Base-by-base conservation (phyloP, 345 rosid species). In the Hibiscus tridactylites region DNA sequence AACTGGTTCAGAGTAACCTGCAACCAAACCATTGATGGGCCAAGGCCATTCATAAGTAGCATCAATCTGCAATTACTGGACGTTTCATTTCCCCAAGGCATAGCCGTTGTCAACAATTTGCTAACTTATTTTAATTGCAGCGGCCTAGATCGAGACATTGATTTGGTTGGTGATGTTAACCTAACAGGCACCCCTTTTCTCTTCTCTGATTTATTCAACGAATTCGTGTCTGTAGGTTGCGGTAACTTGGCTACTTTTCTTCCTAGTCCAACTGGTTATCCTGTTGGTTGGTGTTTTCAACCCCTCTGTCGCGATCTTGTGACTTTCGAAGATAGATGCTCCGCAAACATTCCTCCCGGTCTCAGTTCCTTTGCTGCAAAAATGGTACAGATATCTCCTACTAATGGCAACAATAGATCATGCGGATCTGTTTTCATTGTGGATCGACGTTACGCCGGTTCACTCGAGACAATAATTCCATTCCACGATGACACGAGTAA, bases 1-100 rank as follows among this genome's bases (percentile, higher is more conserved):
- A 1, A 49, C 0, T 47, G 44, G 62, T 76, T 72, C 57, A 3
- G 35, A 44, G 61, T 77, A n/a, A 58, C 1, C 6, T 77, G 80
- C 70, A 59, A 44, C 28, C 2, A 28, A 6, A 37, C 57, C 4
- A 0, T 0, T 5, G 17, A 13, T 9, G 47, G 64, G 5, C 39
- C 65, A 7, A 75, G 9, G 35, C 26, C 76, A 28, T 59, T 26
- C 17, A 3, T 77, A 31, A 44, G n/a, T 0, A 26, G 46, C 31
- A 17, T 61, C 56, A 33, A 62, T 17, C 3, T 72, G 59, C 54
- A 61, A 39, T n/a, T 72, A 13, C 61, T 47, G n/a, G 0, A 31
- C 10, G 16, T 61, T 19, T 26, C 61, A 3, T 37, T 59, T 69
- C 5, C 4, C 1, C 2, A 9, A 9, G n/a, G 57, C 74, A 15